These are phyloP conservation scores for Hymenoscyphus repandus DNA, from an alignment of 2,329 filamentous ascomycete species.

Conservation along the genomic window DNA sequence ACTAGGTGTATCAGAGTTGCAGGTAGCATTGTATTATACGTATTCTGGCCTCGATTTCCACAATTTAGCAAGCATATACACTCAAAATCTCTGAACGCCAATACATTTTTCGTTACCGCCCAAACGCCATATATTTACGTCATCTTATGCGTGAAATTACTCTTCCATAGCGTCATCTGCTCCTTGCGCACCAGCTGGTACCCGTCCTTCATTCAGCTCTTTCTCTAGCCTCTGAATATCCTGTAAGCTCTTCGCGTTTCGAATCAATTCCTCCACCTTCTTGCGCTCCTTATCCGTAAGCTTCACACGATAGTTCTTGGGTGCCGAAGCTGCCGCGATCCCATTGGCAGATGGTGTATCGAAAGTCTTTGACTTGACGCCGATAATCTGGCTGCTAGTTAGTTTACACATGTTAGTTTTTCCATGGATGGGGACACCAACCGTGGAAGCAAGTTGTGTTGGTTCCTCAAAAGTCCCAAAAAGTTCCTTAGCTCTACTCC, in stretches of 20 bases:
- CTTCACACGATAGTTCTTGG: constrained; percentile 72
- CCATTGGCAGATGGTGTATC: constrained; percentile 49
- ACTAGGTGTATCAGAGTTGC: neutral
- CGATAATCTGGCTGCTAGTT: constrained; percentile 59
- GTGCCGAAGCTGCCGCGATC: constrained; percentile 39
- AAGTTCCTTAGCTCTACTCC: constrained; percentile 67
- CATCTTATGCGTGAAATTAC: constrained; percentile 27
- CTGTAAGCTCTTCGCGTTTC: constrained; percentile 79
- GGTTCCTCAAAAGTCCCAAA: constrained; percentile 79
- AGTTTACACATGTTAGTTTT: neutral
- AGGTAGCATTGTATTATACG: neutral
- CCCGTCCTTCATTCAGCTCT: constrained; percentile 80
- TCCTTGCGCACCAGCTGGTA: constrained; percentile 63
- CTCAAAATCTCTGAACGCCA: constrained; percentile 1
- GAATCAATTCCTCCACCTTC: constrained; percentile 79
- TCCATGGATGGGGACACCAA: constrained; percentile 29
- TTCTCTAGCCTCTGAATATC: constrained; percentile 90
- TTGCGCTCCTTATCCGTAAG: constrained; percentile 85
- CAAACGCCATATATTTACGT: constrained; percentile 10
- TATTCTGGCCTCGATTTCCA: neutral
- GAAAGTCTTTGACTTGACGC: constrained; percentile 73
- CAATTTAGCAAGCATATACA: neutral
- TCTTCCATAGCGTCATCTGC: constrained; percentile 58
- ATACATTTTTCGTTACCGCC: constrained; percentile 8
- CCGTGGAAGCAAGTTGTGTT: constrained; percentile 71